Evolutionary conservation across 108 stramenopile genomes (phyloP), one percentile per base, ranked within the genome.

Genomic region (Cylindrotheca closterium): DNA sequence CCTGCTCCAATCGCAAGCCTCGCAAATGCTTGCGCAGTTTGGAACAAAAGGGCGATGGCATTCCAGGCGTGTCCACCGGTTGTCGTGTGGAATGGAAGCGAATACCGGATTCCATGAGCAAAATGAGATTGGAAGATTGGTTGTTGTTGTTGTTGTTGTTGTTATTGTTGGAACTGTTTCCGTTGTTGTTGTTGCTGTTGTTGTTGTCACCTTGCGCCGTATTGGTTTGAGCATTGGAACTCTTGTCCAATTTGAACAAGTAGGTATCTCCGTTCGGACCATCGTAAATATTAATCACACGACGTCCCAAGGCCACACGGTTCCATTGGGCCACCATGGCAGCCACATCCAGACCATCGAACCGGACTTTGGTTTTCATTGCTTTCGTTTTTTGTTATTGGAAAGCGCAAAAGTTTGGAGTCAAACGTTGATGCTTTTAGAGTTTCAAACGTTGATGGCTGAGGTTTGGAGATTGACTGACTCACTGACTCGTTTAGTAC

Each of bases 1-100:
- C 73, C n/a, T 84, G 81, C 68, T 96, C 96, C 30, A 99, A 71
- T 19, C 96, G 81, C 53, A 96, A 86, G 30, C 85, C 79, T 12
- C 96, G 87, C 2, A 98, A 66, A 67, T 98, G 96, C 71, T 98
- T 98, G n/a, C 98, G 86, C 50, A 99, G 71, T 73, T 97, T 97
- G 82, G 93, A 91, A 68, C 89, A 83, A 71, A 99, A 97, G 42
- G 83, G 87, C 31, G 87, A 84, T 1, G 96, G 97, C 82, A 94
- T 86, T 8, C 71, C 67, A 25, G 73, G 65, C 57, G 52, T 73
- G 8, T 56, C 57, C 26, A 49, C 45, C 7, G 67, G 55, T 66
- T 74, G 79, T 49, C 55, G 68, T 12, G 91, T 94, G 47, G 91
- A 71, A 67, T 99, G 97, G 70, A 99, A 97, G 17, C 98, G 87